Evolutionary conservation across 345 rosid species (phyloP).

Genomic region (Hibiscus tridactylites): DNA sequence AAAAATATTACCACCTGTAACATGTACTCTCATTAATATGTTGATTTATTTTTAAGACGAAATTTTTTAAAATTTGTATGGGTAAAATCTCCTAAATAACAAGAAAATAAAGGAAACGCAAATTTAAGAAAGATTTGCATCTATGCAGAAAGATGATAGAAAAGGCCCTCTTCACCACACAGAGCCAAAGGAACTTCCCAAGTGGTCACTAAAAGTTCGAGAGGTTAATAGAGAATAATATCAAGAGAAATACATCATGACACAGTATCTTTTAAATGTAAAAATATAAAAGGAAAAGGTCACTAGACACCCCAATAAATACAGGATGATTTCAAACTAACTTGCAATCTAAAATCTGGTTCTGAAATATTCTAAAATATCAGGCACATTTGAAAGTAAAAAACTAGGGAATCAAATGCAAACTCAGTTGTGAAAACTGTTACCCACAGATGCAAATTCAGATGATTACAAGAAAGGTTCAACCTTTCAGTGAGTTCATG

Average conservation of each 20-base stretch:
- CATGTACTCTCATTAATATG: slow-evolving; percentile 15
- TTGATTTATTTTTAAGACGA: background rate
- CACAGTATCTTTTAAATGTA: background rate
- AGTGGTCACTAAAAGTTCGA: background rate
- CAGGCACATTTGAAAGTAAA: background rate
- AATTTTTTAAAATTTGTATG: background rate
- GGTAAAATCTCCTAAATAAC: background rate
- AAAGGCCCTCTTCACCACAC: background rate
- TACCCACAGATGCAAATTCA: background rate
- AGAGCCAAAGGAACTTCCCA: background rate
- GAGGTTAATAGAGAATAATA: background rate
- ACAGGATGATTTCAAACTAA: background rate
- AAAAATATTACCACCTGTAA: slow-evolving; percentile 89
- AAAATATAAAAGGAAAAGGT: background rate
- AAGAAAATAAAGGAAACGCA: background rate
- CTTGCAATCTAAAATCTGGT: background rate
- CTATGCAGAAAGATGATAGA: background rate
- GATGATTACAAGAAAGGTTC: background rate
- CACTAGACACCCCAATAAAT: background rate
- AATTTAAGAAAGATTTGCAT: background rate
- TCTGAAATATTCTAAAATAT: slow-evolving; percentile 1
- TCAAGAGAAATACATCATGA: background rate
- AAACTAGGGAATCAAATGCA: background rate
- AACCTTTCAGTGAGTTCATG: background rate
- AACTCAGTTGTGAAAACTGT: background rate